phyloP scores from a whole-genome alignment of 139 green algal species.

The Chlamydomonas urium region DNA sequence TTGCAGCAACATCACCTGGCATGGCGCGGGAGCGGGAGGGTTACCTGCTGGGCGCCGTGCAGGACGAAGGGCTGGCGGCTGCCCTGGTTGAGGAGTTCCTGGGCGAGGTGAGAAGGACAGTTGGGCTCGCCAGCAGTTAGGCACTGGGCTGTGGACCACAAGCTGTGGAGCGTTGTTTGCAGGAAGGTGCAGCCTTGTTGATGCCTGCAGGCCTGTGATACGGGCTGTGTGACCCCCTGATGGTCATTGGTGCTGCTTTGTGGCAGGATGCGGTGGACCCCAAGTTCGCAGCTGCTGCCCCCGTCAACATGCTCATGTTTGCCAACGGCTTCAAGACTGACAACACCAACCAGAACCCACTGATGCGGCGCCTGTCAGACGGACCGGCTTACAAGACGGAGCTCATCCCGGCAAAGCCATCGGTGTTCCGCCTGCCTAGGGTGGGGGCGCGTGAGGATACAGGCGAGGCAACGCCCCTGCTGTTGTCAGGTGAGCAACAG shows the following conservation, averaged over 20 bases:
- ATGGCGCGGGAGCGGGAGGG: not conserved
- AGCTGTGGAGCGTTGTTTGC: no score
- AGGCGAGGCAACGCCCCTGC: no score
- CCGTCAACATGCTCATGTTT: slow-evolving; percentile 9
- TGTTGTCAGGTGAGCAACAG: no score
- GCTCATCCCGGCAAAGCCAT: slow-evolving; percentile 3
- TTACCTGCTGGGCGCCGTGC: slow-evolving; percentile 1
- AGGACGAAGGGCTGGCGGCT: slow-evolving; percentile 1
- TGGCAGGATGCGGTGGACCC: not conserved
- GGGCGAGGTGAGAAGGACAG: not conserved
- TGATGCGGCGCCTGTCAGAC: not conserved
- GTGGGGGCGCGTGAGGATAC: no score
- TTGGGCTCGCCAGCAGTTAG: no score
- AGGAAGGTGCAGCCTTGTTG: no score
- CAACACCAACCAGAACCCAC: slow-evolving; percentile 3
- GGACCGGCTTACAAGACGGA: not conserved
- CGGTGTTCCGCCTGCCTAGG: not conserved
- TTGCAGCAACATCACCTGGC: slow-evolving; percentile 3
- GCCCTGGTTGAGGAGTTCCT: slow-evolving; percentile 6
- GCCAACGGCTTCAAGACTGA: slow-evolving; percentile 18
- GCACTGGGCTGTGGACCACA: no score
- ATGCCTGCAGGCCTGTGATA: no score
- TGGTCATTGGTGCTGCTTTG: no score
- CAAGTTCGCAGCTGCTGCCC: not conserved
- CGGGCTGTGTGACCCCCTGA: no score